Evolutionary conservation across 1,139 yeast genomes (phyloP), one percentile per base, ranked within the genome.

Genomic region (Entelexis paramagnoliae): DNA sequence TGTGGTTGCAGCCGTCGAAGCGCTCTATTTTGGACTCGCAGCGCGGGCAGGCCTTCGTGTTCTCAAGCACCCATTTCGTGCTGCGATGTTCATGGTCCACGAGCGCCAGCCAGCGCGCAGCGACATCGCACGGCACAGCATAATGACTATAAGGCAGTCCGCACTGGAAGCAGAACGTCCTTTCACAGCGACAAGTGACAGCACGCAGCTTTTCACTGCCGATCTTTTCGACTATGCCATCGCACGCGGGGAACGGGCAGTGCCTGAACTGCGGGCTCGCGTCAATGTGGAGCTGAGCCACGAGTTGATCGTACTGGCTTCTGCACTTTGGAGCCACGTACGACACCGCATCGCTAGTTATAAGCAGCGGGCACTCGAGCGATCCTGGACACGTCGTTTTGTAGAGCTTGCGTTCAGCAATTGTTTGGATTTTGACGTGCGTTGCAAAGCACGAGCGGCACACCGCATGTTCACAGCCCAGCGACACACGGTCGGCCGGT

Each of bases 1-100:
- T 89, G 68, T 91, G 98, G 68, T 91, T 89, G 68, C 97, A 91
- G 0, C 97, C 97, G 30, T 96, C 97, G 64, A 83, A 83, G 64
- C 89, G 84, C 62, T 85, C 78, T 48, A 75, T 75, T n/a, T 73
- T 67, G 0, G 81, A 64, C 20, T 65, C 67, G 66, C 91, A 82
- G 57, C 74, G 71, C 1, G 67, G 67, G 64, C 98, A 91, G 48
- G 78, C 77, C 61, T 87, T 83, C 2, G 98, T 88, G 65, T 91
- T 81, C 3, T 86, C 81, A n/a, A 80, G 75, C 34, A 91, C 81
- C 97, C 97, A 91, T 61, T 83, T 79, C 1, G 83, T 77, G 6
- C 96, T 88, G 62, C 87, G 96, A 0, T 93, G 80, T 64, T 91
- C 98, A 64, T 87, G 94, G 55, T 75, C 75, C 59, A 95, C 85